A percentile compares a stretch with the other conserved stretches of the same genome.
phyloP scores from a whole-genome alignment of 805 yeast genomes.

The Alloascoidea hylecoeti region DNA sequence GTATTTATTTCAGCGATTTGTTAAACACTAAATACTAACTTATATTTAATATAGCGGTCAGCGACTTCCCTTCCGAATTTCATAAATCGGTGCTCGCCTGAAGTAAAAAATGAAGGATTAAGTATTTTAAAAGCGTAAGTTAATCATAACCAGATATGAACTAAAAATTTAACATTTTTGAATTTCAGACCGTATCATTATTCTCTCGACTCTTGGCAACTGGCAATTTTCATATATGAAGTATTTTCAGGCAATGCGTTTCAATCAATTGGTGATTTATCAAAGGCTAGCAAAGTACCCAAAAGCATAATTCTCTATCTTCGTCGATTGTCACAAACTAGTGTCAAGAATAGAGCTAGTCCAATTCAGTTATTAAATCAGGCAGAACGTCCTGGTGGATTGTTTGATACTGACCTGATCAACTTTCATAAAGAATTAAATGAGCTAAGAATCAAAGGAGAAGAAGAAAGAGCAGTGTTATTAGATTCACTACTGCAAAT shows the following conservation, averaged over 20 bases:
- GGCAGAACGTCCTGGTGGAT: slow-evolving; percentile 9
- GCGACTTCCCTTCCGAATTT: too few relatives aligned
- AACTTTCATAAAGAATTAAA: slow-evolving; percentile 35
- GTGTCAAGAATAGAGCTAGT: slow-evolving; percentile 24
- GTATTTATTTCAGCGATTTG: too few relatives aligned
- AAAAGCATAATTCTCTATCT: slow-evolving; percentile 19
- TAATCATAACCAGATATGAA: slow-evolving; percentile 10
- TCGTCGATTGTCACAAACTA: slow-evolving; percentile 24
- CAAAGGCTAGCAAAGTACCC: slow-evolving; percentile 19
- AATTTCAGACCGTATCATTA: slow-evolving; percentile 2
- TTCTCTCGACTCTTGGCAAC: slow-evolving; percentile 44
- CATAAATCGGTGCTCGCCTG: not conserved
- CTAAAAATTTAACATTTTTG: not conserved
- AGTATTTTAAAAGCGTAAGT: slow-evolving; percentile 15
- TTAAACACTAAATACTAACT: too few relatives aligned
- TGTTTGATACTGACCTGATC: slow-evolving; percentile 30
- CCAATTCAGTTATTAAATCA: slow-evolving; percentile 14
- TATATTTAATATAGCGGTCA: too few relatives aligned
- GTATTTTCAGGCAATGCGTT: slow-evolving; percentile 21
- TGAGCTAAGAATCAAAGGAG: slow-evolving; percentile 37
- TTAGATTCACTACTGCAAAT: slow-evolving; percentile 23
- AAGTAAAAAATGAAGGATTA: not conserved
- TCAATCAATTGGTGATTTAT: slow-evolving; percentile 4
- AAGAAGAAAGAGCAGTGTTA: slow-evolving; percentile 35
- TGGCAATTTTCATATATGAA: slow-evolving; percentile 40